Evolutionary conservation across 257 asterid species (phyloP), one percentile per base, ranked within the genome.

Genomic region (Prunella vulgaris): DNA sequence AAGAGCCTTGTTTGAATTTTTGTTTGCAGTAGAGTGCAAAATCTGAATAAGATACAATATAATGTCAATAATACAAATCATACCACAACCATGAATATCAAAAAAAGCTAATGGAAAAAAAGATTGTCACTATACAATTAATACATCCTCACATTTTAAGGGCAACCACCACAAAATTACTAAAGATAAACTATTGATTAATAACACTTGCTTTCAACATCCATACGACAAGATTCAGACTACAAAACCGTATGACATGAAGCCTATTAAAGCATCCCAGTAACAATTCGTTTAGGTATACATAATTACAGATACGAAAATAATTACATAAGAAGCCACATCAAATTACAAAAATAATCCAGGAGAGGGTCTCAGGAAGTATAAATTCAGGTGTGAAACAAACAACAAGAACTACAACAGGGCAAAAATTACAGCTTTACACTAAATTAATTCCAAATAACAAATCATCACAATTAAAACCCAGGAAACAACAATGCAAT

Each of bases 1-100:
- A 44, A 80, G 84, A 38, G 85, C 75, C 84, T 91, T 91, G 53
- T 35, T 25, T 32, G 84, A 81, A 75, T 87, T 91, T 74, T 84
- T 88, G 83, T 91, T 87, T 35, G 66, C n/a, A 9, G 68, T 6
- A n/a, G 85, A 72, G 40, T 91, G 93, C 77, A 91, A 60, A 71
- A 87, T 82, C 97, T 90, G 81, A 62, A 46, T 10, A 54, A 72
- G 27, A 33, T 21, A 61, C 8, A 22, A 52, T 63, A 53, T 21
- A 27, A 14, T 10, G 40, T 71, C 70, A 80, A 7, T 6, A 20
- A 54, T 53, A 10, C 0, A 5, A 22, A 42, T 3, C 22, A 59
- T n/a, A 21, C 37, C 54, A 35, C 17, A 35, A 48, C 6, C 27
- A n/a, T 32, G 12, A 25, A 17, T 1, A 35, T n/a, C n/a, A n/a